These are phyloP conservation scores for Tolypocladium sp. DNA, from an alignment of 2,329 filamentous ascomycete species.

Conservation along the genomic window DNA sequence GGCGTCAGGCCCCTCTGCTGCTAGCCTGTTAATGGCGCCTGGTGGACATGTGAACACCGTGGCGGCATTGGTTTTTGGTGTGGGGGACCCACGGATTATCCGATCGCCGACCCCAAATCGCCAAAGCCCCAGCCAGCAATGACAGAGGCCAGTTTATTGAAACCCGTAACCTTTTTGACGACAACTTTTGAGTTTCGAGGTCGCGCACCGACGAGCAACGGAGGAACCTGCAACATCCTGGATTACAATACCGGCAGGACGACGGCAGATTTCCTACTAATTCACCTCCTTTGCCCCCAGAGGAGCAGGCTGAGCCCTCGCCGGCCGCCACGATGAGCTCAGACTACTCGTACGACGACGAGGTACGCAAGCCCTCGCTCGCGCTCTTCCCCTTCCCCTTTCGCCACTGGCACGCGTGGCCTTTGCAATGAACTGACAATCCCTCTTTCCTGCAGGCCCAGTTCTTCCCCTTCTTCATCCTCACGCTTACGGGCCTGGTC, in stretches of 20 bases:
- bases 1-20: neutral
- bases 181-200: neutral
- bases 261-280: constrained; percentile 1
- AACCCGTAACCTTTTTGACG: neutral
- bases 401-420: neutral
- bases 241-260: neutral
- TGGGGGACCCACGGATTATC: constrained; percentile 21
- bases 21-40: neutral
- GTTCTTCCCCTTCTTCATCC: constrained; percentile 98
- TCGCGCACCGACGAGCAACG: neutral
- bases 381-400: neutral
- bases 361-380: constrained; percentile 40
- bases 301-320: constrained; percentile 25
- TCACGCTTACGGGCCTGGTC: constrained; percentile 79
- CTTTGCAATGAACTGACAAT: constrained; percentile 1
- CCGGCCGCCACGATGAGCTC: constrained; percentile 61
- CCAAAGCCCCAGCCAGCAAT: neutral
- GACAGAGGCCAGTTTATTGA: neutral
- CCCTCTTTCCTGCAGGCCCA: constrained; percentile 51
- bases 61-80: constrained; percentile 13
- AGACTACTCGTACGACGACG: constrained; percentile 97
- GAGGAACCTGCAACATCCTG: neutral
- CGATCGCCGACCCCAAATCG: constrained; percentile 14
- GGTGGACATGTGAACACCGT: constrained; percentile 22
- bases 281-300: neutral